These are phyloP conservation scores for Tuber indicum DNA, from an alignment of 495 filamentous ascomycete species.

Conservation along the genomic window DNA sequence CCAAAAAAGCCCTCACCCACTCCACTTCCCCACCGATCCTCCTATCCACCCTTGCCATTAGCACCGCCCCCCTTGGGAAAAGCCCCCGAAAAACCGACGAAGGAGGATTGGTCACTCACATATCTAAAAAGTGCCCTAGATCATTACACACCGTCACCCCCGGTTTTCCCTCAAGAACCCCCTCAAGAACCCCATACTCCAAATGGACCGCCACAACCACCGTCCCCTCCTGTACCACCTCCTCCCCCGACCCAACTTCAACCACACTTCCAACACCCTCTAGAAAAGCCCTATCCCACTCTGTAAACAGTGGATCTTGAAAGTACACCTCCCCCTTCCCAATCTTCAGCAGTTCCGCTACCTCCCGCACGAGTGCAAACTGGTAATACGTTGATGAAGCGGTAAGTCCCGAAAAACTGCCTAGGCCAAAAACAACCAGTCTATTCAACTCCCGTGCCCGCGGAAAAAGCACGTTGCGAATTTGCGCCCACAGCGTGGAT, in stretches of 20 bases:
- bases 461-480: constrained; percentile 5
- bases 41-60: constrained; percentile 11
- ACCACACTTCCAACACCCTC: background rate
- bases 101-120: constrained; percentile 19
- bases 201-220: constrained; percentile 35
- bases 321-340: constrained; percentile 2
- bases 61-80: background rate
- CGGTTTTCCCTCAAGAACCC: background rate
- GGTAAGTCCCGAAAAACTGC: constrained; percentile 14
- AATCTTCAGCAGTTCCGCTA: constrained; percentile 4
- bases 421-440: constrained; percentile 22
- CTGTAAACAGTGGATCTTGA: constrained; percentile 35
- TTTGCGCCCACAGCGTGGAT: constrained; percentile 2
- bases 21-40: constrained; percentile 8
- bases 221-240: constrained; percentile 4
- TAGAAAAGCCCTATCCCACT: constrained; percentile 18
- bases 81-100: background rate
- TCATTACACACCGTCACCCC: constrained; percentile 33
- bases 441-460: background rate
- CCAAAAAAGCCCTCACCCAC: constrained; percentile 15
- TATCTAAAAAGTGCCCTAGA: constrained; percentile 30
- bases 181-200: constrained; percentile 32
- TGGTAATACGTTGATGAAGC: constrained; percentile 26
- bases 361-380: constrained; percentile 15
- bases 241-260: constrained; percentile 16